Conservation (phyloP, 441 rosid species). For the Euphorbia schlechtendalii region DNA sequence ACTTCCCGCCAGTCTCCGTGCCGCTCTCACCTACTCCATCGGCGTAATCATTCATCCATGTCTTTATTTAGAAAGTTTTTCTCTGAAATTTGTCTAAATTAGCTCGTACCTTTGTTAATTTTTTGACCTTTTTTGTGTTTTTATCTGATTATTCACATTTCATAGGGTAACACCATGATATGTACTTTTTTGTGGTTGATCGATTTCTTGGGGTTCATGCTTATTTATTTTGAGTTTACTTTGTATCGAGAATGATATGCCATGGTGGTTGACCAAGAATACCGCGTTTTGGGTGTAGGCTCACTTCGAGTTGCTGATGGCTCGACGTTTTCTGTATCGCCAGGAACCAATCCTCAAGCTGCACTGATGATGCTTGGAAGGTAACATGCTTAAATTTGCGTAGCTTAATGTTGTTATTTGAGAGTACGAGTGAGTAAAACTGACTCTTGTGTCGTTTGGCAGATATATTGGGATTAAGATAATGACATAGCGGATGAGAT, state of each 20-base stretch:
- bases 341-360: slow-evolving; percentile 97
- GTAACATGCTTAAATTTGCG: slow-evolving; percentile 22
- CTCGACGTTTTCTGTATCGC: slow-evolving; percentile 57
- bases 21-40: slow-evolving; percentile 88
- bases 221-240: too few relatives aligned
- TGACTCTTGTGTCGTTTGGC: slow-evolving; percentile 14
- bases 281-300: slow-evolving; percentile 41
- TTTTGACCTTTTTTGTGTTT: neutral
- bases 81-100: slow-evolving; percentile 9
- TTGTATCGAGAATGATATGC: too few relatives aligned
- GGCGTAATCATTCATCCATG: slow-evolving; percentile 79
- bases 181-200: too few relatives aligned
- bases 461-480: slow-evolving; percentile 65
- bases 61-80: too few relatives aligned
- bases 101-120: slow-evolving; percentile 2
- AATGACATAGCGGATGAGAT: slow-evolving; percentile 34
- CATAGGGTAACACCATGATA: too few relatives aligned
- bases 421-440: neutral
- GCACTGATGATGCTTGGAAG: slow-evolving; percentile 93
- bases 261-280: slow-evolving; percentile 63
- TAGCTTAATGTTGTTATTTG: neutral
- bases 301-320: slow-evolving; percentile 79
- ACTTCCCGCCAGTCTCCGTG: slow-evolving; percentile 96
- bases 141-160: neutral
- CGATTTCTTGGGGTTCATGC: too few relatives aligned